These are phyloP conservation scores for Ophiostoma quercus DNA, from an alignment of 2,329 filamentous ascomycete species.

Conservation along the genomic window DNA sequence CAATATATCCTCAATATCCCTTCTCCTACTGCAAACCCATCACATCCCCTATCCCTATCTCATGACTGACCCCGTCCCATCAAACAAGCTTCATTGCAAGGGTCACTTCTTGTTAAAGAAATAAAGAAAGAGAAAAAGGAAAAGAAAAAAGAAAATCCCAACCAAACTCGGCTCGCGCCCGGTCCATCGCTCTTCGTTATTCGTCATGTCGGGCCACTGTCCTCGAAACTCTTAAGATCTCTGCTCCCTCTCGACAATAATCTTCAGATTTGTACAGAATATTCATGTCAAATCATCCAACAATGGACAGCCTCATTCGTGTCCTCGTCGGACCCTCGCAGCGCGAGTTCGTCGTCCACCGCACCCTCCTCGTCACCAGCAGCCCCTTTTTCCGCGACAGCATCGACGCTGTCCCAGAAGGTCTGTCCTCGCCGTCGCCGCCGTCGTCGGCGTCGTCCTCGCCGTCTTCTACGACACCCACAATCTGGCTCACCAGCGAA, in stretches of 20 bases:
- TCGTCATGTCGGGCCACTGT: neutral
- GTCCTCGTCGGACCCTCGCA: slow-evolving; percentile 33
- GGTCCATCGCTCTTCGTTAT: neutral
- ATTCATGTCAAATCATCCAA: too few relatives aligned
- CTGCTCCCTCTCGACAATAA: neutral
- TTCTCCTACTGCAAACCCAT: neutral
- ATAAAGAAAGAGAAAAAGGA: neutral
- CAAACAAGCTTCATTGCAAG: slow-evolving; percentile 9
- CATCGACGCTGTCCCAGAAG: slow-evolving; percentile 37
- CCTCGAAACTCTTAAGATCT: slow-evolving; percentile 8
- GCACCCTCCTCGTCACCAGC: slow-evolving; percentile 42
- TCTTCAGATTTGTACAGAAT: neutral
- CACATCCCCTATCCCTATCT: neutral
- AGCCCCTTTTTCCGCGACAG: slow-evolving; percentile 47
- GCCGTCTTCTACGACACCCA: slow-evolving; percentile 22
- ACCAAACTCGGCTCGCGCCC: neutral
- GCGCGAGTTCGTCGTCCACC: slow-evolving; percentile 33
- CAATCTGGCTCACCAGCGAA: slow-evolving; percentile 42
- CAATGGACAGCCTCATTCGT: slow-evolving; percentile 26
- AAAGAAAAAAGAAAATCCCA: neutral
- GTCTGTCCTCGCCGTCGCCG: slow-evolving; percentile 20
- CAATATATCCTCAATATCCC: too few relatives aligned
- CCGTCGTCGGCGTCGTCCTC: neutral
- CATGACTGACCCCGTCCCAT: slow-evolving; percentile 1
- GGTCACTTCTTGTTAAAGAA: neutral